phyloP scores from a whole-genome alignment of 2,329 filamentous ascomycete species.

The Pleochaeta shiraiana region DNA sequence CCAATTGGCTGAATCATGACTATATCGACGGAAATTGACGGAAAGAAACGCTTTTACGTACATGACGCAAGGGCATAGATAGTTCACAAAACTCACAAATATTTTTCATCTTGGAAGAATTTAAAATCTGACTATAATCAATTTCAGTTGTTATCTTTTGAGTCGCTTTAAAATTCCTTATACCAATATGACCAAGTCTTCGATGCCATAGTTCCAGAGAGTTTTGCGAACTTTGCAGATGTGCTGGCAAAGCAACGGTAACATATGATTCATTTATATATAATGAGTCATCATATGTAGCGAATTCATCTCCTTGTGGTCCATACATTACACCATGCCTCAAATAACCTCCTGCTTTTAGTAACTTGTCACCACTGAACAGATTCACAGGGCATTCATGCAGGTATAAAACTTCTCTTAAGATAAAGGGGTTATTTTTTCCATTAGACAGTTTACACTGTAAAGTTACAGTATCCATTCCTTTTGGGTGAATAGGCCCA shows the following conservation, averaged over 20 bases:
- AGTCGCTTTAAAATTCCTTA: neutral
- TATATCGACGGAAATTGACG: neutral
- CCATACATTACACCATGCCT: neutral
- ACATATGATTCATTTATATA: neutral
- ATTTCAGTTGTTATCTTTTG: neutral
- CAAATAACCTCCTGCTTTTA: neutral
- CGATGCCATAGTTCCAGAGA: neutral
- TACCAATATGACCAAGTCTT: neutral
- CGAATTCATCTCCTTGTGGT: neutral
- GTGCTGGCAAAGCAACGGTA: neutral
- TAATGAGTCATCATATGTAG: neutral
- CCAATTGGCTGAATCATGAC: neutral
- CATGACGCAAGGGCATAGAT: neutral
- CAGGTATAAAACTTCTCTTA: slow-evolving; percentile 1
- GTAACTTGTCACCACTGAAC: slow-evolving; percentile 2
- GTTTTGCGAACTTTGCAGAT: neutral
- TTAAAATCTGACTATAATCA: neutral
- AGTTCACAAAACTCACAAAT: neutral
- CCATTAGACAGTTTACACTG: neutral
- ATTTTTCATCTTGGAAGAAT: neutral
- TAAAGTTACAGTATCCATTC: neutral
- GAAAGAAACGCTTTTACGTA: neutral
- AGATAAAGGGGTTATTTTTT: neutral
- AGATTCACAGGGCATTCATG: neutral
- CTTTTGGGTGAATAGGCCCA: neutral